Percentiles rank a stretch among this genome's conserved stretches.
Evolutionary conservation across 768 basidiomycete species (phyloP).

Genomic region (Strobilomyces echinocephalus): DNA sequence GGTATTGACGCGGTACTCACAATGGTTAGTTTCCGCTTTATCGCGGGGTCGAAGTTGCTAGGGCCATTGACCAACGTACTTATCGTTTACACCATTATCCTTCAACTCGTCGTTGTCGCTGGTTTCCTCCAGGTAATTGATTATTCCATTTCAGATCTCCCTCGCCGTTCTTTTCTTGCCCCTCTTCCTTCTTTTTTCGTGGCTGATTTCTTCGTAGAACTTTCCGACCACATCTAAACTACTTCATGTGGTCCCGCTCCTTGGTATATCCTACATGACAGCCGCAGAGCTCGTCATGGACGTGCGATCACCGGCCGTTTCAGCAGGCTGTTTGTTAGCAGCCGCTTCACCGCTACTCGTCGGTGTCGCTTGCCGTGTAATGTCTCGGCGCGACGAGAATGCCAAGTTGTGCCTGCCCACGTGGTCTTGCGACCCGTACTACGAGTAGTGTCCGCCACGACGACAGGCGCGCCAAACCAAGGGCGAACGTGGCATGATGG

Average conservation of each 20-base stretch:
- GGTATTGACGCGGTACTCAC: not conserved
- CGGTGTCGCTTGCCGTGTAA: not conserved
- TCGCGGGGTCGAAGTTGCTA: slow-evolving; percentile 3
- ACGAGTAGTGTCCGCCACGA: no score
- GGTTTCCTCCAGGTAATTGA: slow-evolving; percentile 5
- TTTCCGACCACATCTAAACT: slow-evolving; percentile 2
- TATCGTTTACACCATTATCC: slow-evolving; percentile 16
- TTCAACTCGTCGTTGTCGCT: slow-evolving; percentile 7
- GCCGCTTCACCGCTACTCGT: slow-evolving; percentile 9
- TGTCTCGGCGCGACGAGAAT: not conserved
- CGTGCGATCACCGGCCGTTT: slow-evolving; percentile 9
- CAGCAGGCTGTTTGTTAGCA: slow-evolving; percentile 1
- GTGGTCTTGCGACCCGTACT: not conserved
- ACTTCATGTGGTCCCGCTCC: not conserved
- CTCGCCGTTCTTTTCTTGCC: not conserved
- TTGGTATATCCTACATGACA: slow-evolving; percentile 10
- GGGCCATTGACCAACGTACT: slow-evolving; percentile 7
- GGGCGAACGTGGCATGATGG: no score
- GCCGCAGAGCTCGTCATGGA: slow-evolving; percentile 2
- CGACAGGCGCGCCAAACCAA: no score
- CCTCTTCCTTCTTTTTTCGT: no score
- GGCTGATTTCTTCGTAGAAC: not conserved
- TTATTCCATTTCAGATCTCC: not conserved
- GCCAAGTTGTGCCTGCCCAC: not conserved
- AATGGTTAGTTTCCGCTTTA: not conserved